Evolutionary conservation across 106 monocot genomes (phyloP), one percentile per base, ranked within the genome.

Genomic region (Acanthochlamys bracteata): DNA sequence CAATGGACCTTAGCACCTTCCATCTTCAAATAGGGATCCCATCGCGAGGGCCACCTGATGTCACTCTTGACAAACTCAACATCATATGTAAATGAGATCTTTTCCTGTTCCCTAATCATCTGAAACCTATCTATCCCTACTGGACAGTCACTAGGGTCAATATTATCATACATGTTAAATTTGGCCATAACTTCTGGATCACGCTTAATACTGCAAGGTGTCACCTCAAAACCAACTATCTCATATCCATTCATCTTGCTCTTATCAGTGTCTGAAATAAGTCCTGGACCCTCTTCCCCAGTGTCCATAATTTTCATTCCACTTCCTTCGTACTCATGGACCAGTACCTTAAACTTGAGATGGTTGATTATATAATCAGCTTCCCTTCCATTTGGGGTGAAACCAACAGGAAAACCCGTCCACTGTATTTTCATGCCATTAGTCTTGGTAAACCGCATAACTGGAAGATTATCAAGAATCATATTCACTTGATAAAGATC

Each of bases 1-100:
- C 86, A 86, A 22, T 86, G 86, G 7, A 82, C 76, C 27, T 75
- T 78, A 2, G 78, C 72, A 59, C 86, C 82, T 20, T 82, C 82
- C 82, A 79, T 86, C 60, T 82, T 86, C 64, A 86, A 54, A 52
- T 86, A 86, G 19, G 75, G 75, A 65, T 86, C 86, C 86, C 86
- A 86, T 11, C 86, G 53, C n/a, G 86, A 86, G 3, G 82, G 86
- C 86, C 86, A 86, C 67, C 70, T 79, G 55, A 79, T 76, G 26
- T 82, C 66, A 51, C 79, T 82, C 56, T 64, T 76, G 39, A 76
- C 73, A 52, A 86, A 86, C n/a, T 60, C 82, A 11, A 86, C 82
- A 4, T 79, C 79, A 61, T 86, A 86, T 7, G 86, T 86, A 41
- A 86, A 86, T 0, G 82, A 70, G 24, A 86, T 73, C 70, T 46